A percentile compares a stretch with the other conserved stretches of the same genome.
These are phyloP conservation scores for Lithospermum erythrorhizon DNA, from an alignment of 257 asterid species.

Conservation along the genomic window DNA sequence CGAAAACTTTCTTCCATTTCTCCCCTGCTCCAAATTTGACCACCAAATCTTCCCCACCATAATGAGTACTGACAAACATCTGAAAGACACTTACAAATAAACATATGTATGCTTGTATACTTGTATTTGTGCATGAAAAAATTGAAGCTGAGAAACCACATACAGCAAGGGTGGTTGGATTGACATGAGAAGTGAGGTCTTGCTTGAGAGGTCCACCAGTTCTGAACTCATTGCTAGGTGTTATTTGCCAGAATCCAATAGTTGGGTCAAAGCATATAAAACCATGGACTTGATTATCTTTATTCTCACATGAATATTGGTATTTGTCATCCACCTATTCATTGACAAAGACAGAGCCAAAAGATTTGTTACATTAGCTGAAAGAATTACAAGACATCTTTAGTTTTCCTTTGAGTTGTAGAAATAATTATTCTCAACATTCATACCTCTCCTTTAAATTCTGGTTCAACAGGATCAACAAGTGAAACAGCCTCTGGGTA, in stretches of 20 bases:
- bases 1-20: constrained; percentile 48
- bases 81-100: constrained; percentile 1
- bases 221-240: constrained; percentile 79
- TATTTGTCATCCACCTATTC: constrained; percentile 79
- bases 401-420: too few relatives aligned
- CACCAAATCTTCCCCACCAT: constrained; percentile 41
- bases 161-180: constrained; percentile 73
- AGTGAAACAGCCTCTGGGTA: constrained; percentile 84
- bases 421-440: neutral
- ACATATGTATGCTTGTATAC: neutral
- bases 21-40: constrained; percentile 31
- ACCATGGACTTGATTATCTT: constrained; percentile 72
- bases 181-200: constrained; percentile 88
- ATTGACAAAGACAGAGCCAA: neutral
- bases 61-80: constrained; percentile 54
- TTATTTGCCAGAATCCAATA: constrained; percentile 79
- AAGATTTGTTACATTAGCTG: neutral
- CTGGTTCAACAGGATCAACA: constrained; percentile 70
- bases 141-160: constrained; percentile 5
- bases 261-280: constrained; percentile 58
- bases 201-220: constrained; percentile 88
- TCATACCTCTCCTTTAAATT: constrained; percentile 69
- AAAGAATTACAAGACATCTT: too few relatives aligned
- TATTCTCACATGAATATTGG: constrained; percentile 69
- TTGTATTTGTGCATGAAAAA: neutral